phyloP scores from a whole-genome alignment of 805 yeast genomes.

The Schwanniomyces polymorphus region DNA sequence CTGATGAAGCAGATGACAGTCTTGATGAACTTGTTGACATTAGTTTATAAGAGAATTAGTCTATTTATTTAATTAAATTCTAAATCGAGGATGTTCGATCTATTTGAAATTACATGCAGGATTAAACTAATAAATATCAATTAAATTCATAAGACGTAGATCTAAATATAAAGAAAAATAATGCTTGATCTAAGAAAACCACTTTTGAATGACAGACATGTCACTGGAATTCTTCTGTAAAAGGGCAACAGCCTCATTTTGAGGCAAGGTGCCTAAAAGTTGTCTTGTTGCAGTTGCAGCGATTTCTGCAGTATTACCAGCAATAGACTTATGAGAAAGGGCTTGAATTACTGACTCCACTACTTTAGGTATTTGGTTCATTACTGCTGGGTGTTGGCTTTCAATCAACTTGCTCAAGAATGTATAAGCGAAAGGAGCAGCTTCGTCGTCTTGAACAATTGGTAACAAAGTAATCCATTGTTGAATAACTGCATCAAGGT shows the following conservation, averaged over 20 bases:
- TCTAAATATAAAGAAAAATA: slow-evolving; percentile 1
- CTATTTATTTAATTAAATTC: background rate
- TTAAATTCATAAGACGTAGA: slow-evolving; percentile 1
- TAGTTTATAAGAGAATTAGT: background rate
- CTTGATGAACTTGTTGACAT: slow-evolving; percentile 4
- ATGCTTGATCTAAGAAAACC: slow-evolving; percentile 40
- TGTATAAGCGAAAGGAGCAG: slow-evolving; percentile 80
- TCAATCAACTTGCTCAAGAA: slow-evolving; percentile 74
- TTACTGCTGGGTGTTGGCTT: slow-evolving; percentile 55
- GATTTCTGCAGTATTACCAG: slow-evolving; percentile 69
- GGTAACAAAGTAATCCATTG: slow-evolving; percentile 87
- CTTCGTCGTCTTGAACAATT: slow-evolving; percentile 78
- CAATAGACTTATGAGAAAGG: slow-evolving; percentile 60
- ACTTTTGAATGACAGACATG: slow-evolving; percentile 57
- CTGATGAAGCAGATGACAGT: slow-evolving; percentile 1
- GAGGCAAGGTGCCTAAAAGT: slow-evolving; percentile 65
- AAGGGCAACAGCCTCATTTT: slow-evolving; percentile 63
- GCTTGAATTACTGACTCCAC: slow-evolving; percentile 76
- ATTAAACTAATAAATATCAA: background rate
- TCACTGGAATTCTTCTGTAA: slow-evolving; percentile 64
- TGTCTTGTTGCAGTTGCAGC: slow-evolving; percentile 63
- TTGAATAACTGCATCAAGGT: slow-evolving; percentile 59
- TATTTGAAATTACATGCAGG: background rate
- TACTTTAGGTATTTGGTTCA: slow-evolving; percentile 55
- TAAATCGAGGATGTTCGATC: background rate